Conservation (phyloP, 2,329 filamentous ascomycete genomes). For the Didymella sp. region DNA sequence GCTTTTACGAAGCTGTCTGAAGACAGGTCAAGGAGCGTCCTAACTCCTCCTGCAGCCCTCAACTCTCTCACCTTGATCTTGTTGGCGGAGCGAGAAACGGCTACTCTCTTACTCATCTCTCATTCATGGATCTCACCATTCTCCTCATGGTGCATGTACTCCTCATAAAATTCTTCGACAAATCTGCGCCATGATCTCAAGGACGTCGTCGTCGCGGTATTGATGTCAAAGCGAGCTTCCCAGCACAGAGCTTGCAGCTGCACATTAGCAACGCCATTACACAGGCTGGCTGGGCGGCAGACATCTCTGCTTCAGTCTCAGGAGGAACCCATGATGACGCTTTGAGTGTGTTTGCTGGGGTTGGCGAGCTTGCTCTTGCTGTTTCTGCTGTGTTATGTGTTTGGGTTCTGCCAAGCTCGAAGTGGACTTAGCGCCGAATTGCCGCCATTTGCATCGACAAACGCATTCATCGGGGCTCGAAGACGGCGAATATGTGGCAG, state of each 20-base stretch:
- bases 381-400: background rate
- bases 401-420: background rate
- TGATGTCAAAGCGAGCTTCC: background rate
- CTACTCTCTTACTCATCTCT: no score
- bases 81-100: background rate
- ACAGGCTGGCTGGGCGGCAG: slow-evolving; percentile 2
- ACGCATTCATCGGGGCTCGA: background rate
- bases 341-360: background rate
- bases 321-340: background rate
- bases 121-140: no score
- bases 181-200: background rate
- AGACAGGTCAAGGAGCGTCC: background rate
- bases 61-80: background rate
- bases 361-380: background rate
- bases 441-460: background rate
- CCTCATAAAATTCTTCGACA: no score
- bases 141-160: no score
- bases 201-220: background rate
- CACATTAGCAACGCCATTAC: slow-evolving; percentile 1
- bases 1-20: background rate
- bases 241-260: background rate
- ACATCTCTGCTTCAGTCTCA: background rate
- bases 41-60: background rate
- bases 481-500: background rate
- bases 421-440: slow-evolving; percentile 9